These are phyloP conservation scores for Ceratobasidium sp. DNA, from an alignment of 1,284 basidiomycete genomes.

Conservation along the genomic window DNA sequence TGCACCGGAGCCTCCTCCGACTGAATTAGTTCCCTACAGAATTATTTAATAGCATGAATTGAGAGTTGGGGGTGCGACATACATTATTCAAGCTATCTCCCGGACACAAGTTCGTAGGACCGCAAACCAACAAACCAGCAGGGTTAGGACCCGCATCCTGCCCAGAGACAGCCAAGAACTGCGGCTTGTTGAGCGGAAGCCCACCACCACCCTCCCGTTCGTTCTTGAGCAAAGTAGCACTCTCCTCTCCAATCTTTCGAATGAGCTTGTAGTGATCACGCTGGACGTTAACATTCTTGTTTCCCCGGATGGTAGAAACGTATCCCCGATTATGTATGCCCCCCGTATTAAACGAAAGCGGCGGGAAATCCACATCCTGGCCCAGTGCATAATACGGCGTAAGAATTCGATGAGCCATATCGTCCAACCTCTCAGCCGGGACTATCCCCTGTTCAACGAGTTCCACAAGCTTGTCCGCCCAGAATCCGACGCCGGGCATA, in stretches of 20 bases:
- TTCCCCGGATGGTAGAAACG: slow-evolving; percentile 49
- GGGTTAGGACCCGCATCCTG: slow-evolving; percentile 22
- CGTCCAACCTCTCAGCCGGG: slow-evolving; percentile 50
- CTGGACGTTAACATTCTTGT: slow-evolving; percentile 45
- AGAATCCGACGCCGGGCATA: slow-evolving; percentile 58
- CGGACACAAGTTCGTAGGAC: slow-evolving; percentile 74
- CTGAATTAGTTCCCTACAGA: slow-evolving; percentile 54
- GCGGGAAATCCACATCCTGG: slow-evolving; percentile 52
- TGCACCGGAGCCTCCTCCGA: slow-evolving; percentile 42
- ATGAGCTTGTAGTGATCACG: slow-evolving; percentile 63
- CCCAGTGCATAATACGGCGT: slow-evolving; percentile 54
- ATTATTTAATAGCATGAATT: slow-evolving; percentile 68
- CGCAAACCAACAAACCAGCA: slow-evolving; percentile 62
- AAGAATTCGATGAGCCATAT: slow-evolving; percentile 51
- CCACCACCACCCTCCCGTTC: slow-evolving; percentile 58
- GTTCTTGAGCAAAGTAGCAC: slow-evolving; percentile 87
- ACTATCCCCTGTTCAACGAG: slow-evolving; percentile 78
- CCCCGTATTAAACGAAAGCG: slow-evolving; percentile 39
- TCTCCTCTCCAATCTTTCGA: slow-evolving; percentile 77
- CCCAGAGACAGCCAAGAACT: slow-evolving; percentile 45
- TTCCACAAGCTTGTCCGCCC: slow-evolving; percentile 68
- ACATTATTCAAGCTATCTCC: slow-evolving; percentile 76
- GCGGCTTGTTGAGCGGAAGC: slow-evolving; percentile 44
- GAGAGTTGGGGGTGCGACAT: slow-evolving; percentile 70
- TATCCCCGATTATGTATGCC: slow-evolving; percentile 28